These are phyloP conservation scores for Eimeria praecox DNA, from an alignment of 169 alveolate species.

Conservation along the genomic window DNA sequence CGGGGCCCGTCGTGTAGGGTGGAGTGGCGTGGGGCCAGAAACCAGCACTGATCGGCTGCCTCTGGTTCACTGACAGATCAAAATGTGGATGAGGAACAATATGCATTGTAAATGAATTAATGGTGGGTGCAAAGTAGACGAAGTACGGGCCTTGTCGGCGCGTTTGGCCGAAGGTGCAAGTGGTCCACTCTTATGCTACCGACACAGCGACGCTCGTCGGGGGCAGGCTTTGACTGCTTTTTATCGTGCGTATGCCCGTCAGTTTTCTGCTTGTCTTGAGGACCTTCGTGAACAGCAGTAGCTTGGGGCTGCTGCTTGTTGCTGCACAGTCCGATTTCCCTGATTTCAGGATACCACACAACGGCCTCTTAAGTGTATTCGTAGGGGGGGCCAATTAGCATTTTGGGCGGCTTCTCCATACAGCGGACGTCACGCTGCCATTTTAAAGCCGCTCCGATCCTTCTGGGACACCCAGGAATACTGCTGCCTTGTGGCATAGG, in stretches of 20 bases:
- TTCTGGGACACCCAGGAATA: not conserved
- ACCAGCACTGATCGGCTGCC: slow-evolving; percentile 24
- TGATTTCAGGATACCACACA: not conserved
- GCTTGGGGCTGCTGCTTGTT: not conserved
- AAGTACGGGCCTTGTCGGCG: slow-evolving; percentile 9
- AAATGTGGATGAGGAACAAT: not conserved
- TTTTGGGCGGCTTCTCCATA: not conserved
- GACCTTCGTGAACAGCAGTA: not conserved
- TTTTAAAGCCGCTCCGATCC: not conserved
- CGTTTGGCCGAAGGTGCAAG: slow-evolving; percentile 39
- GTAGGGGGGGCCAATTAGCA: not conserved
- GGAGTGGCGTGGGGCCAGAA: slow-evolving; percentile 39
- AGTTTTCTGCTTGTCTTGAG: not conserved
- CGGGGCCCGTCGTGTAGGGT: not conserved
- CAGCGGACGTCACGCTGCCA: not conserved
- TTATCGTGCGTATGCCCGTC: not conserved
- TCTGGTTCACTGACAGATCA: slow-evolving; percentile 5
- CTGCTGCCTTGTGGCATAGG: not conserved
- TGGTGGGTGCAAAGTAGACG: not conserved
- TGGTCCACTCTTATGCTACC: slow-evolving; percentile 17
- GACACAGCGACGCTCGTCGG: slow-evolving; percentile 1
- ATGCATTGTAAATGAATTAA: not conserved
- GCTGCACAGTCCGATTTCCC: not conserved
- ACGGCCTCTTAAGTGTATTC: not conserved
- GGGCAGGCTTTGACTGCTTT: not conserved